These are phyloP conservation scores for Aspergillus panamensis DNA, from an alignment of 495 filamentous ascomycete species.

Conservation along the genomic window DNA sequence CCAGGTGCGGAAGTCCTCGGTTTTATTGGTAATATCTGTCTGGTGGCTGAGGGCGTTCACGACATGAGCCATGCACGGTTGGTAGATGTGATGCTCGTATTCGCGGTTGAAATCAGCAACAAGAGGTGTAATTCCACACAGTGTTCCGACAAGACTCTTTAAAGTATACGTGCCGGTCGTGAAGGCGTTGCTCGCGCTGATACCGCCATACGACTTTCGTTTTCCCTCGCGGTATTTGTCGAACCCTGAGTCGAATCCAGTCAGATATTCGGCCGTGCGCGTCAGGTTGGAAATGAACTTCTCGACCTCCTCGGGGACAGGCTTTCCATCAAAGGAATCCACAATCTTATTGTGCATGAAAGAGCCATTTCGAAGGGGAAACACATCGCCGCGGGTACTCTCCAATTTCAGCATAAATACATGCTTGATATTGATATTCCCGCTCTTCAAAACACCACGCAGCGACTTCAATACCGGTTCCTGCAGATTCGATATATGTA, in stretches of 20 bases:
- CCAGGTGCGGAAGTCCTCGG: conserved; percentile 29
- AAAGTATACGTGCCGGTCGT: conserved; percentile 48
- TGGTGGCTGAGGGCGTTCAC: conserved; percentile 39
- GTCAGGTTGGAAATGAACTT: conserved; percentile 40
- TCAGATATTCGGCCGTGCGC: conserved; percentile 40
- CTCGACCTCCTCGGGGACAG: conserved; percentile 28
- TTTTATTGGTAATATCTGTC: conserved; percentile 22
- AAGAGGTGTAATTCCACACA: conserved; percentile 46
- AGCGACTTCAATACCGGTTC: conserved; percentile 36
- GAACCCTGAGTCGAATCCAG: conserved; percentile 41
- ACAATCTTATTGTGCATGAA: conserved; percentile 40
- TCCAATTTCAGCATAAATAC: conserved; percentile 47
- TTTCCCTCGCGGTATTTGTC: conserved; percentile 20
- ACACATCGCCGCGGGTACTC: conserved; percentile 48
- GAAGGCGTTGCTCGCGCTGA: conserved; percentile 42
- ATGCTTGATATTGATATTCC: conserved; percentile 46
- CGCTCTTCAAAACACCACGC: conserved; percentile 28
- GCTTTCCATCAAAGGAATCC: conserved; percentile 29
- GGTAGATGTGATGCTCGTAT: conserved; percentile 46
- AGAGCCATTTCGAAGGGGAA: conserved; percentile 44
- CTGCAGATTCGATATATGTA: conserved; percentile 47
- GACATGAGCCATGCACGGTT: conserved; percentile 47
- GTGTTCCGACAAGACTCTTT: conserved; percentile 45
- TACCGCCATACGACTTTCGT: conserved; percentile 32
- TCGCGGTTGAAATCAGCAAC: conserved; percentile 50